A percentile compares a stretch with the other conserved stretches of the same genome.
Evolutionary conservation across 2,329 filamentous ascomycete species (phyloP).

Genomic region (Trichoderma citrinoviride): DNA sequence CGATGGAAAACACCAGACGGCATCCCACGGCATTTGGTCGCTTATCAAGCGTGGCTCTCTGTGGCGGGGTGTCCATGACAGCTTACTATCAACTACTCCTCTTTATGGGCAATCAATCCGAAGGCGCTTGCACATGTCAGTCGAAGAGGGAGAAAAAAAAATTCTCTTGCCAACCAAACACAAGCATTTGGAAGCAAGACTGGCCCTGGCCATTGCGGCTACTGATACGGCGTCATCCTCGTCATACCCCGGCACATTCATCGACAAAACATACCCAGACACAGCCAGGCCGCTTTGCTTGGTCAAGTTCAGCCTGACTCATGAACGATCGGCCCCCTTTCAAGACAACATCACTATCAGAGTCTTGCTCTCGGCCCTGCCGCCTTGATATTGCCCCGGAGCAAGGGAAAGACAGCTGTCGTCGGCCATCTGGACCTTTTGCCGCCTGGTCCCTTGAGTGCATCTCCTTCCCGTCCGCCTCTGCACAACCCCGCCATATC

Average conservation of each 20-base stretch:
- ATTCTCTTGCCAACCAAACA: background rate
- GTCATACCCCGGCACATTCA: constrained; percentile 11
- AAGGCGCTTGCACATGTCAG: constrained; percentile 19
- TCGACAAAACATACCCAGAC: background rate
- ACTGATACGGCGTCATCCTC: constrained; percentile 15
- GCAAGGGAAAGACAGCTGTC: background rate
- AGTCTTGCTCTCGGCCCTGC: background rate
- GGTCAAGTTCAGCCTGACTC: background rate
- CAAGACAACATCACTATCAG: background rate
- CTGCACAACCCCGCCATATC: constrained; percentile 10
- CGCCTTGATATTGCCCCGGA: background rate
- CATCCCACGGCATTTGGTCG: background rate
- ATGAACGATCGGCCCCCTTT: background rate
- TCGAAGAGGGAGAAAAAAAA: background rate
- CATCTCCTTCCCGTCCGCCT: background rate
- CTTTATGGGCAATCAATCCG: background rate
- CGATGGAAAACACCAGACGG: background rate
- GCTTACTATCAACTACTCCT: constrained; percentile 4
- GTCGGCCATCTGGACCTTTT: background rate
- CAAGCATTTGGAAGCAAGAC: background rate
- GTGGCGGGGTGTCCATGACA: constrained; percentile 9
- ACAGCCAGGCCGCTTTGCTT: background rate
- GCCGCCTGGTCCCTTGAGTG: background rate
- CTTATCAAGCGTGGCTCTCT: constrained; percentile 5
- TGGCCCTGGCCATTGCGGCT: constrained; percentile 11